Evolutionary conservation across 148 eudicot genomes (phyloP).

Genomic region (Vaccinium corymbosum): DNA sequence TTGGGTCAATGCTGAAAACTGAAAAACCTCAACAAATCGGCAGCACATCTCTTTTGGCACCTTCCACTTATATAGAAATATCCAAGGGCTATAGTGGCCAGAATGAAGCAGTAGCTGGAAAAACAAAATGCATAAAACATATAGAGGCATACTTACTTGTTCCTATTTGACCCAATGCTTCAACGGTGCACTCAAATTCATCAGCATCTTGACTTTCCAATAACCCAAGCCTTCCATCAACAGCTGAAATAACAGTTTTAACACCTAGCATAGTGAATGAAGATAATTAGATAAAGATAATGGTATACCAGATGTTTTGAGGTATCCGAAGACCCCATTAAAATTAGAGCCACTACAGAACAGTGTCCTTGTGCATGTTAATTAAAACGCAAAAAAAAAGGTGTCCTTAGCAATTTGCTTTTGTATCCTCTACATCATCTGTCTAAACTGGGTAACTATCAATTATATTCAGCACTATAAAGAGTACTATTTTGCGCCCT

Average conservation of each 20-base stretch:
- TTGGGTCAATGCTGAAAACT: not conserved
- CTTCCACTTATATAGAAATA: not conserved
- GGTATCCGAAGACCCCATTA: not conserved
- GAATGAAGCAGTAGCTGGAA: not conserved
- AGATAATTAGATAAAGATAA: not conserved
- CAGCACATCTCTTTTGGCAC: not conserved
- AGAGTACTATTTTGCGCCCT: not conserved
- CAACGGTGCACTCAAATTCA: conserved; percentile 86
- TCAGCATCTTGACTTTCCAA: conserved; percentile 59
- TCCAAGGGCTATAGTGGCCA: not conserved
- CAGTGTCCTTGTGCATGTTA: not conserved
- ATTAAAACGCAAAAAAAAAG: not conserved
- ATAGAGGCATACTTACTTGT: conserved; percentile 50
- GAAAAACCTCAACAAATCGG: not conserved
- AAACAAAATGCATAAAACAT: not conserved
- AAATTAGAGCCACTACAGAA: not conserved
- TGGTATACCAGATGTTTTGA: not conserved
- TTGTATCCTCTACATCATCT: not conserved
- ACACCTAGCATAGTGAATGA: conserved; percentile 41
- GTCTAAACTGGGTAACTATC: not conserved
- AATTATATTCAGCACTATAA: not conserved
- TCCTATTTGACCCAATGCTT: conserved; percentile 89
- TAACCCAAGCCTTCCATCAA: conserved; percentile 49
- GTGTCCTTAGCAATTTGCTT: not conserved
- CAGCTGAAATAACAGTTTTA: conserved; percentile 51